Evolutionary conservation across 441 rosid species (phyloP).

Genomic region (Metrosideros polymorpha): DNA sequence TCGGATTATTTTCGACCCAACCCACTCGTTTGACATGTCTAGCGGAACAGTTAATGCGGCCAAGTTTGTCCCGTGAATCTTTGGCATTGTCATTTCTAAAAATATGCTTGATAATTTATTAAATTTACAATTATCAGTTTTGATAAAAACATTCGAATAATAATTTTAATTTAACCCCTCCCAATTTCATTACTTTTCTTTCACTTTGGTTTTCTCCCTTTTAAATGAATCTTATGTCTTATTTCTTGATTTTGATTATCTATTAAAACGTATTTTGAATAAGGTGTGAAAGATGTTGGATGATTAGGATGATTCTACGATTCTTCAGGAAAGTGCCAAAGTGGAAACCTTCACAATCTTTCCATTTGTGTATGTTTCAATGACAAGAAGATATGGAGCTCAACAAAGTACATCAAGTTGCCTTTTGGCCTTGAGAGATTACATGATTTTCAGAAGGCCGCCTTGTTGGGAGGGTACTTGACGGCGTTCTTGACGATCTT

Average conservation of each 20-base stretch:
- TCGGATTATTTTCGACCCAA: too few relatives aligned
- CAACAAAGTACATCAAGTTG: background rate
- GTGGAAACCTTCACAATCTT: background rate
- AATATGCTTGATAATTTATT: background rate
- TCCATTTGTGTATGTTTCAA: background rate
- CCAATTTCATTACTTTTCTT: background rate
- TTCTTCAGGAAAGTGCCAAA: background rate
- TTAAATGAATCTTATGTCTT: background rate
- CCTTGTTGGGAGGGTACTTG: conserved; percentile 29
- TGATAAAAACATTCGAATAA: background rate
- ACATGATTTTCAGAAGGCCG: background rate
- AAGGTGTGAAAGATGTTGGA: background rate
- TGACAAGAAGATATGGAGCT: background rate
- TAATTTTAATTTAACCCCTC: background rate
- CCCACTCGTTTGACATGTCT: too few relatives aligned
- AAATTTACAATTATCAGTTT: background rate
- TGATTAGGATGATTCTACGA: background rate
- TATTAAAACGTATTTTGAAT: background rate
- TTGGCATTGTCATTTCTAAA: background rate
- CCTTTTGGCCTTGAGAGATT: background rate
- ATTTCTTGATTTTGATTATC: background rate
- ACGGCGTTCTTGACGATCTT: conserved; percentile 37
- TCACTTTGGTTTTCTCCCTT: background rate
- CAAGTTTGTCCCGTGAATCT: background rate
- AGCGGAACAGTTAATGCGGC: background rate